Base-by-base conservation (phyloP, 495 filamentous ascomycete genomes). In the Articulospora tetracladia region DNA sequence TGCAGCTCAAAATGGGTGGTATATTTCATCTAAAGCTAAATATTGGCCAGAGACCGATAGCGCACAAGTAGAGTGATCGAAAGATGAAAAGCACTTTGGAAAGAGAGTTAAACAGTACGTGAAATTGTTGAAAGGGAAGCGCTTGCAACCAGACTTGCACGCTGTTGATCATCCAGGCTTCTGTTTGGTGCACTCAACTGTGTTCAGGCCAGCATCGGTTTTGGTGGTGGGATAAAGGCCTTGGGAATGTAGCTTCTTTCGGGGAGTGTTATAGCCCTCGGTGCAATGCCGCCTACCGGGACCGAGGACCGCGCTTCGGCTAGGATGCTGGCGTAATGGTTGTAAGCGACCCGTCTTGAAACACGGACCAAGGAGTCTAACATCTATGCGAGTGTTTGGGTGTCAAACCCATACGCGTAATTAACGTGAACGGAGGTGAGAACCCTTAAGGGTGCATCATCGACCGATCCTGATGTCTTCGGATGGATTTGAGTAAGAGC, bases 111-210 rank as follows among this genome's bases (percentile, higher is more conserved):
- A 86, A 86, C 70, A 86, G 83, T 77, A 85, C 79, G 83, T 86
- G 80, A 86, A 86, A 86, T 86, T 86, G 79, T 85, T 86, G 79
- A 86, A 85, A 85, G 83, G 83, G 83, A 86, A 86, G 81, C 82
- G 81, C 79, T 84, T 81, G 73, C 77, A 73, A 80, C 74, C 79
- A 86, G 81, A 85, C 79, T 76, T 80, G 79, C 68, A 46, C 68
- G 66, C 56, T 66, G 70, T 66, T 61, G 77, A 79, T 84, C 78
- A 82, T 74, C 78, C 72, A 71, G 69, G 71, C 71, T 82, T 83
- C 68, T 79, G 69, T 71, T 72, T 70, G 72, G 83, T 80, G 73
- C 73, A 84, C 76, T 85, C 76, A 61, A 68, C 72, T 59, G 55
- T 56, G 54, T 73, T 70, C 68, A 81, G 81, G 82, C 81, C 79